Base-by-base conservation (phyloP, 2,329 filamentous ascomycete species). In the Botrytis hyacinthi region DNA sequence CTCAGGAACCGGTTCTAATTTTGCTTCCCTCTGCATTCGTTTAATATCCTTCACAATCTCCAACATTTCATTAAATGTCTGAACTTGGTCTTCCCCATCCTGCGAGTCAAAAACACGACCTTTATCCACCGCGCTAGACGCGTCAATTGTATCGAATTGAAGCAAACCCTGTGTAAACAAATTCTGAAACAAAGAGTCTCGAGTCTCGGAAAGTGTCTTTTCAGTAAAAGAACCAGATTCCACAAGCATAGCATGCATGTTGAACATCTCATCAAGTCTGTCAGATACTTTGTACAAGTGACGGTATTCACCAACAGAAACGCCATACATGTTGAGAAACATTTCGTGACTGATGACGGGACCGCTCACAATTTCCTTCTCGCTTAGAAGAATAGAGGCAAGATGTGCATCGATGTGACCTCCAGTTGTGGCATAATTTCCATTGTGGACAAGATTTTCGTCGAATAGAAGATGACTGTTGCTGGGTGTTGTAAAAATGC, bases 371-470 rank as follows among this genome's bases (percentile, higher is more conserved):
- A 42, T 46, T 7, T 42, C 60, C 7, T 42, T 32, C 20, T 46
- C 70, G 10, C 14, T 18, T 16, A 57, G 44, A 2, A 32, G 37
- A 2, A 65, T 66, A 1, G 70, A 63, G 0, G 70, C 37, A n/a
- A 72, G 57, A 18, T 72, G 70, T 26, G 70, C 61, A 35, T 40
- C 29, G 22, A 72, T 22, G 6, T 72, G 59, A 22, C 70, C 70
- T n/a, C 60, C 61, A 20, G 26, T 65, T 42, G 61, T 26, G 22
- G 60, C 70, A 7, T 14, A n/a, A 10, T 66, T 35, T 7, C 70
- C 70, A 10, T 37, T 10, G 22, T 18, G 48, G 5, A 42, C 35
- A 32, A 68, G 29, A 0, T 1, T 18, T 18, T 68, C n/a, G 26
- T 68, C 42, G 10, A 40, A 54, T 42, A 35, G 35, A 22, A 57